A percentile compares a stretch with the other conserved stretches of the same genome.
Evolutionary conservation across 1,284 basidiomycete species (phyloP).

Genomic region (Takashimella tepidaria): DNA sequence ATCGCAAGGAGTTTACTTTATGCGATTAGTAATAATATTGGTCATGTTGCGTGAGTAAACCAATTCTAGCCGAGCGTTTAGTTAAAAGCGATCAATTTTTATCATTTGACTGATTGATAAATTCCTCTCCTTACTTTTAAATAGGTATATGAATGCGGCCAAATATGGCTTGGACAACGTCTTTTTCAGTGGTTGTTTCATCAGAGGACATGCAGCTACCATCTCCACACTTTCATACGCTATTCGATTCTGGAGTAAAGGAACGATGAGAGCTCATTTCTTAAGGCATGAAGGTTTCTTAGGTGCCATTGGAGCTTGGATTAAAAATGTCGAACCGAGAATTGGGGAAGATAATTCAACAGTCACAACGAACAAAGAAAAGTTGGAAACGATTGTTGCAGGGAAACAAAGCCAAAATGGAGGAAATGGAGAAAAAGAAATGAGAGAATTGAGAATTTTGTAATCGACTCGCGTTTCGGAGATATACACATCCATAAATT

Average conservation of each 20-base stretch:
- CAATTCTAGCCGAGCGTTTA: too few species aligned
- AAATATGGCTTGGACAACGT: slow-evolving; percentile 96
- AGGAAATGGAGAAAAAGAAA: not conserved
- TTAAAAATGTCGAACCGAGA: slow-evolving; percentile 70
- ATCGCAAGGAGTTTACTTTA: slow-evolving; percentile 92
- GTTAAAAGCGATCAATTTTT: too few species aligned
- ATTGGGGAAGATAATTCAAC: not conserved
- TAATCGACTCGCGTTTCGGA: too few species aligned
- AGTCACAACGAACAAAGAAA: not conserved
- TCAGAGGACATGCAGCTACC: slow-evolving; percentile 94
- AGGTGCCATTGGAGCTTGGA: slow-evolving; percentile 91
- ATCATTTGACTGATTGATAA: too few species aligned
- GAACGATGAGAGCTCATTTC: slow-evolving; percentile 93
- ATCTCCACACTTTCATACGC: slow-evolving; percentile 97
- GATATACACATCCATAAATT: too few species aligned
- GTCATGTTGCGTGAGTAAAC: slow-evolving; percentile 91
- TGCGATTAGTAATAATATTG: slow-evolving; percentile 98
- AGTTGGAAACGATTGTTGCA: not conserved
- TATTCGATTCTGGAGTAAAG: slow-evolving; percentile 99
- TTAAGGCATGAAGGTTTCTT: slow-evolving; percentile 97
- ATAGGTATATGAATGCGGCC: slow-evolving; percentile 98
- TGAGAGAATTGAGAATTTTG: not conserved
- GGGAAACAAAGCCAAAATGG: too few species aligned
- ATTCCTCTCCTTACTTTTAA: too few species aligned
- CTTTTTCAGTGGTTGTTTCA: slow-evolving; percentile 99